A percentile compares a stretch with the other conserved stretches of the same genome.
Conservation (phyloP, 768 basidiomycete genomes). For the Boletus eberwhitei region DNA sequence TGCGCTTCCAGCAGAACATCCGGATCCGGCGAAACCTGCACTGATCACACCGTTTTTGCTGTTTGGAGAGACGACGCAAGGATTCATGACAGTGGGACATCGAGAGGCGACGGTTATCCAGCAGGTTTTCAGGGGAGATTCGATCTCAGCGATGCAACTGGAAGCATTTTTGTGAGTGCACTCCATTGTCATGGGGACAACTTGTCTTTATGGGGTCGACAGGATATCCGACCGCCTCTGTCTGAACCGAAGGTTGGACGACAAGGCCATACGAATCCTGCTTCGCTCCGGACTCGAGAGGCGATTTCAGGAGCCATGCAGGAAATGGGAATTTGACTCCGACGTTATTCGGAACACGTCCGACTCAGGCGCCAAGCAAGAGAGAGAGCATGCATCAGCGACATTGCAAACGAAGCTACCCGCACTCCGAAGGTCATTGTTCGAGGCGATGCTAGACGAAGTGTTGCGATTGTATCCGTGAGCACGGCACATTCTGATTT, state of each 20-base stretch:
- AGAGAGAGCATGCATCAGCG: not conserved
- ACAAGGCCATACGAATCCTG: slow-evolving; percentile 27
- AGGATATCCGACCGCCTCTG: slow-evolving; percentile 21
- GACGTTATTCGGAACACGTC: not conserved
- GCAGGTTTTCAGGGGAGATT: not conserved
- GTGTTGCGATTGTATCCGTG: slow-evolving; percentile 25
- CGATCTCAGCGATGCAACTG: slow-evolving; percentile 12
- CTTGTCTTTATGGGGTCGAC: not conserved
- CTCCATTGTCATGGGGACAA: not conserved
- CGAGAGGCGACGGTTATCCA: slow-evolving; percentile 3
- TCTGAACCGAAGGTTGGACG: slow-evolving; percentile 24
- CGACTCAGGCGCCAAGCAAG: rapidly evolving
- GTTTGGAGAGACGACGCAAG: slow-evolving; percentile 41
- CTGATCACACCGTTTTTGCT: slow-evolving; percentile 31
- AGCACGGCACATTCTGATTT: not conserved
- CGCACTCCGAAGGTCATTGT: slow-evolving; percentile 16
- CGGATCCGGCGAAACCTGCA: slow-evolving; percentile 1
- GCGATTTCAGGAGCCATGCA: slow-evolving; percentile 25
- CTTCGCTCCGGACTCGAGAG: slow-evolving; percentile 26
- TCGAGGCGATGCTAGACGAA: slow-evolving; percentile 25
- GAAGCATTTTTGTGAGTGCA: slow-evolving; percentile 17
- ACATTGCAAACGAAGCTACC: slow-evolving; percentile 7
- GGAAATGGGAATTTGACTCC: slow-evolving; percentile 20
- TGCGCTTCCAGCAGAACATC: slow-evolving; percentile 2
- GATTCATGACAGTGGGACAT: slow-evolving; percentile 36